phyloP scores from a whole-genome alignment of 202 grass and related monocot genomes.

The Miscanthus sacchariflorus region DNA sequence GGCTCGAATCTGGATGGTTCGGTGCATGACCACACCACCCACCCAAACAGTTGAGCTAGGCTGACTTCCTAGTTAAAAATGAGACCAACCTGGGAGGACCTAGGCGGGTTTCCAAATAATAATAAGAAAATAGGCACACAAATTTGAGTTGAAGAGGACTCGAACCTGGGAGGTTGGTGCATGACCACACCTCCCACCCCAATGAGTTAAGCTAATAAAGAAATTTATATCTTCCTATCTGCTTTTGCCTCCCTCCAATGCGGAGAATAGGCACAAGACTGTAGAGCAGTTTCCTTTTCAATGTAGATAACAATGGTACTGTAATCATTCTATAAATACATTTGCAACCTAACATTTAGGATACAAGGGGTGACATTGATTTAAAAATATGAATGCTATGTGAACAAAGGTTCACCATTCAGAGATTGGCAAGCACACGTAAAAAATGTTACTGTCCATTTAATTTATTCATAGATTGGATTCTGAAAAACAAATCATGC shows the following conservation, averaged over 20 bases:
- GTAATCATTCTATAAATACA: background rate
- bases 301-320: background rate
- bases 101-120: no score
- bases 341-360: background rate
- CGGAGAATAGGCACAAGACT: background rate
- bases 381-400: background rate
- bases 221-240: constrained; percentile 4
- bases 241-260: background rate
- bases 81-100: no score
- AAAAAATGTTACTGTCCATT: background rate
- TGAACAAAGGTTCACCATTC: background rate
- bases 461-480: background rate
- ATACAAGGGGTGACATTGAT: constrained; percentile 7
- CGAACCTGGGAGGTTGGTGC: no score
- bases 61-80: no score
- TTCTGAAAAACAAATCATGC: constrained; percentile 9
- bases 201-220: background rate
- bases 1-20: no score
- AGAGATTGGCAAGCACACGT: background rate
- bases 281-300: background rate
- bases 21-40: no score
- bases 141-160: no score
- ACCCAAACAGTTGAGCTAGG: no score
- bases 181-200: no score
- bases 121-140: no score